These are phyloP conservation scores for Aspergillus alliaceus DNA, from an alignment of 2,329 filamentous ascomycete species.

Conservation along the genomic window DNA sequence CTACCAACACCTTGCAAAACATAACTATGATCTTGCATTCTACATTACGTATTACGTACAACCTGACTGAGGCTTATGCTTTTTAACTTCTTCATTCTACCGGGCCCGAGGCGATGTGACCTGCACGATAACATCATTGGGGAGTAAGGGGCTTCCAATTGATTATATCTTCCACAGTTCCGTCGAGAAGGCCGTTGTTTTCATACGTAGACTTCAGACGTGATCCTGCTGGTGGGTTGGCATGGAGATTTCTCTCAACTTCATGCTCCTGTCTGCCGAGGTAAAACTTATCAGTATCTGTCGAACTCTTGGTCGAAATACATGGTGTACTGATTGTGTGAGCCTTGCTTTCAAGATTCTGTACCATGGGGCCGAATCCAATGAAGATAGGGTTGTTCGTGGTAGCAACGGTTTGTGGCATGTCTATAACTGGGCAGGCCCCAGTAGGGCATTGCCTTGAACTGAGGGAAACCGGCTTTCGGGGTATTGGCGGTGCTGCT, in stretches of 20 bases:
- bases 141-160: slow-evolving; percentile 35
- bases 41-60: too few species aligned
- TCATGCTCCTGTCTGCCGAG: background rate
- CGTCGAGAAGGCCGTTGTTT: slow-evolving; percentile 25
- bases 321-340: background rate
- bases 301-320: background rate
- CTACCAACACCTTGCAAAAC: background rate
- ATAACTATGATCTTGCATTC: background rate
- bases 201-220: background rate
- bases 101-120: too few species aligned
- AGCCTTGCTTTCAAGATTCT: background rate
- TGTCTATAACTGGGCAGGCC: background rate
- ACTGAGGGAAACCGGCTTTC: slow-evolving; percentile 55
- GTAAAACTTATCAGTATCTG: background rate
- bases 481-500: slow-evolving; percentile 59
- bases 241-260: background rate
- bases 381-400: background rate
- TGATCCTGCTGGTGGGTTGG: background rate
- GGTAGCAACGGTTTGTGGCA: background rate
- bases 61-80: too few species aligned
- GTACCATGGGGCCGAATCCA: background rate
- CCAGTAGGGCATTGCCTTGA: slow-evolving; percentile 12
- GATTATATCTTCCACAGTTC: slow-evolving; percentile 21
- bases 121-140: slow-evolving; percentile 10
- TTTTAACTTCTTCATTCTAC: too few species aligned